Evolutionary conservation across 805 yeast genomes (phyloP).

Genomic region (Kurtzmaniella fragi): DNA sequence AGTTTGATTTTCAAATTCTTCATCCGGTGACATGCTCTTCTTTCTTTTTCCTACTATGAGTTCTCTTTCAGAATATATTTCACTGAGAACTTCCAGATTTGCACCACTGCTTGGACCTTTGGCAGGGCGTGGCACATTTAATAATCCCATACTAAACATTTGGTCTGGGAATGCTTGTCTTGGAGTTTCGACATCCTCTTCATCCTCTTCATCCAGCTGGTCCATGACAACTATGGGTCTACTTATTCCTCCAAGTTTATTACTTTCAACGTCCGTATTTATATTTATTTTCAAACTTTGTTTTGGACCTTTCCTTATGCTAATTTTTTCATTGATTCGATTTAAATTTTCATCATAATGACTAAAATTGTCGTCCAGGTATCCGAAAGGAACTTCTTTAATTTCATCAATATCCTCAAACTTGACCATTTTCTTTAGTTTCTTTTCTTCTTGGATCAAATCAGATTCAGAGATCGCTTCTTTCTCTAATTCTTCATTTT

Average conservation of each 20-base stretch:
- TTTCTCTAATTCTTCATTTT: conserved; percentile 69
- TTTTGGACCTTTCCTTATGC: too few species aligned
- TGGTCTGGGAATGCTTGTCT: conserved; percentile 2
- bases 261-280: not conserved
- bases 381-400: too few species aligned
- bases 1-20: too few species aligned
- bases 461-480: conserved; percentile 8
- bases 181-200: not conserved
- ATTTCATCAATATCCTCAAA: conserved; percentile 1
- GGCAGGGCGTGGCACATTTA: not conserved
- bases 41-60: conserved; percentile 1
- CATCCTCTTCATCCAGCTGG: conserved; percentile 1
- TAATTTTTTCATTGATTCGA: not conserved
- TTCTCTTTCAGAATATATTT: not conserved
- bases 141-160: conserved; percentile 2
- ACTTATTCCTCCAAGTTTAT: not conserved
- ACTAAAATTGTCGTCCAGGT: too few species aligned
- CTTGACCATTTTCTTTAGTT: conserved; percentile 8
- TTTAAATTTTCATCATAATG: too few species aligned
- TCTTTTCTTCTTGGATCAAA: conserved; percentile 14
- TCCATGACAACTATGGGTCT: not conserved
- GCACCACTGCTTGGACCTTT: conserved; percentile 8
- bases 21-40: not conserved
- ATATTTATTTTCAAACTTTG: conserved; percentile 1
- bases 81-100: too few species aligned